phyloP scores from a whole-genome alignment of 495 filamentous ascomycete species.

The Friedmanniomyces simplex region DNA sequence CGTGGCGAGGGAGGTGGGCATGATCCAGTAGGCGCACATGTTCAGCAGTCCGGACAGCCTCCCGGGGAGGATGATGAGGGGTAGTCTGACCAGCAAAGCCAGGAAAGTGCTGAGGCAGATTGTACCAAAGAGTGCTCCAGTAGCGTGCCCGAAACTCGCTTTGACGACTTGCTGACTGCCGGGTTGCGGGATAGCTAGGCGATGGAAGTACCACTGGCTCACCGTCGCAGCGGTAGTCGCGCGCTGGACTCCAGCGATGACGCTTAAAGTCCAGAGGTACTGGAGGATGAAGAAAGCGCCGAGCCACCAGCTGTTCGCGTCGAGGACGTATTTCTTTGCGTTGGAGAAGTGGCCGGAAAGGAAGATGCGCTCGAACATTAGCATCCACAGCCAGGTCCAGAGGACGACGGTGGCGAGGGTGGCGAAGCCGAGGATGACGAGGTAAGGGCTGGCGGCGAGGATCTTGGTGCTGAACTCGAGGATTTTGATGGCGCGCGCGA shows the following conservation, averaged over 20 bases:
- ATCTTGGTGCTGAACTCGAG: conserved; percentile 87
- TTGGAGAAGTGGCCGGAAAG: conserved; percentile 64
- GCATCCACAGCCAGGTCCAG: conserved; percentile 94
- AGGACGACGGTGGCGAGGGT: conserved; percentile 63
- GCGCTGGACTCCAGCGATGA: conserved; percentile 77
- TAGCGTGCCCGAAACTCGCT: conserved; percentile 69
- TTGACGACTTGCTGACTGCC: conserved; percentile 67
- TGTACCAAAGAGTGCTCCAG: conserved; percentile 82
- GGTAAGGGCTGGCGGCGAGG: conserved; percentile 68
- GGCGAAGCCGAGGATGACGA: conserved; percentile 71
- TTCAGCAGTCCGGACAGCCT: conserved; percentile 54
- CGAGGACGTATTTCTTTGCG: conserved; percentile 56
- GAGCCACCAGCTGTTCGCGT: conserved; percentile 82
- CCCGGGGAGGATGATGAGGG: conserved; percentile 70
- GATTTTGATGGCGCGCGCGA: conserved; percentile 70
- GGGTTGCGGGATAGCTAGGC: conserved; percentile 65
- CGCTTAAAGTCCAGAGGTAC: conserved; percentile 87
- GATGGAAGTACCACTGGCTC: conserved; percentile 98
- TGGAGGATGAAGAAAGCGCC: conserved; percentile 81
- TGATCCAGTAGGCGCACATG: conserved; percentile 59
- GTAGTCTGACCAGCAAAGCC: conserved; percentile 70
- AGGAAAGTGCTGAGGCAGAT: conserved; percentile 78
- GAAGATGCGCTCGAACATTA: conserved; percentile 94
- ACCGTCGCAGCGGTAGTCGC: conserved; percentile 90
- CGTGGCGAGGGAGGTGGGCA: conserved; percentile 72